Base-by-base conservation (phyloP, 1,284 basidiomycete species). In the Anthracocystis walkeri region DNA sequence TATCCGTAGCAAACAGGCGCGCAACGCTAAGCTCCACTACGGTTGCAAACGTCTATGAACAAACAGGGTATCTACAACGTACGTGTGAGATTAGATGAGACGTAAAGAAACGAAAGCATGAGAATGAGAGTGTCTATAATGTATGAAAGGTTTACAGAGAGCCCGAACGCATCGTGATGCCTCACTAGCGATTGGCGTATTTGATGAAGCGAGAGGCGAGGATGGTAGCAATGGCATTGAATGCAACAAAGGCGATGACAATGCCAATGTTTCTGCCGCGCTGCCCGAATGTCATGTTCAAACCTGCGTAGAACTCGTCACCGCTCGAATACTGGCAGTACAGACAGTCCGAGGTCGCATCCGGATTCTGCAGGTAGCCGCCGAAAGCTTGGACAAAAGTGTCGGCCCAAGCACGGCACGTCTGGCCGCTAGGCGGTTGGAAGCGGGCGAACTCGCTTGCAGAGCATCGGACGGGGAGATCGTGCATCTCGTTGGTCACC, bases 361-460 rank as follows among this genome's bases (percentile, higher is more conserved):
- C 86, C 0, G 89, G 88, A 84, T 95, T 92, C 71, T 91, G 88
- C 35, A 96, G 85, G 86, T 97, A 96, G 0, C 93, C 94, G 90
- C 90, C 74, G 90, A 88, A 5, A 86, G 86, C 79, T 7, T 91
- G 89, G 82, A 78, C 12, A 49, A 74, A 77, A 0, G 59, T 27
- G 7, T 50, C 42, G 1, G 61, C 56, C 72, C 70, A 95, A 2
- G 89, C 77, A 11, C 76, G 75, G 81, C 93, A 95, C 0, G 91
- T 93, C 84, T 93, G 89, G 16, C 91, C 91, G 2, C 87, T 77
- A 0, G 93, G 93, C 0, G 93, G 91, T 69, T 88, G 86, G 87
- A 92, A 92, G 21, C 21, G n/a, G 25, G 65, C 58, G 2, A 70
- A 92, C 79, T 94, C 92, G 53, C 89, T 88, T 0, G 86, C 78